Conservation (phyloP, 2,329 filamentous ascomycete species). For the Endoconidiophora polonica region DNA sequence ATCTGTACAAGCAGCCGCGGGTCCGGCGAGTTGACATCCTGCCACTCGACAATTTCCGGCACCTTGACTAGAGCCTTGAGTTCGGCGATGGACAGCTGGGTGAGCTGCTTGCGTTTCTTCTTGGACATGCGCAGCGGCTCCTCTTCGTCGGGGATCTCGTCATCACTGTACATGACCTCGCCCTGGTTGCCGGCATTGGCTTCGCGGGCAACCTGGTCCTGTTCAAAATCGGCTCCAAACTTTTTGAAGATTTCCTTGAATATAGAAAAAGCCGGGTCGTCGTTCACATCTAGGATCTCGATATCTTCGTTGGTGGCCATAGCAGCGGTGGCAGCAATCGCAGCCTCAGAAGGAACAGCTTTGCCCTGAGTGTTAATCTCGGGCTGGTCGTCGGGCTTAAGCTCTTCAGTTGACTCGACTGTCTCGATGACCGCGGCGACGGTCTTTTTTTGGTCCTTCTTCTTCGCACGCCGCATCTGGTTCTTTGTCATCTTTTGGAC, state of each 20-base stretch:
- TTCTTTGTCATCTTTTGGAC: conserved; percentile 75
- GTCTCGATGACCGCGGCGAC: conserved; percentile 3
- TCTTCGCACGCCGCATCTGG: conserved; percentile 79
- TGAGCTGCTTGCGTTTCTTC: conserved; percentile 83
- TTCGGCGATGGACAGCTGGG: conserved; percentile 86
- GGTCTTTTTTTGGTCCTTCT: conserved; percentile 74
- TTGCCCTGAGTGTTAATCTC: neutral
- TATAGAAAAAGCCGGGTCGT: conserved; percentile 65
- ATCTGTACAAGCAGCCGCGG: conserved; percentile 81
- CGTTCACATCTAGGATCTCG: conserved; percentile 29
- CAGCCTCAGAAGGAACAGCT: conserved; percentile 1
- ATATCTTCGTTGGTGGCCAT: conserved; percentile 1
- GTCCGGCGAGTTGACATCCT: conserved; percentile 80
- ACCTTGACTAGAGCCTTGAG: conserved; percentile 82
- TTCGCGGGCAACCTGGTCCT: conserved; percentile 48
- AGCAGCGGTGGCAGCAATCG: neutral
- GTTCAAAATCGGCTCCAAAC: conserved; percentile 51
- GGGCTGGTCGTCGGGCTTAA: neutral
- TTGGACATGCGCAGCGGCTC: conserved; percentile 58
- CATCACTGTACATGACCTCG: conserved; percentile 67
- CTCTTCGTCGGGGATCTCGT: conserved; percentile 73
- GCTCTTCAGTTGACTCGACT: conserved; percentile 10
- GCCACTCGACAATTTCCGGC: conserved; percentile 94
- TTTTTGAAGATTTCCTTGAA: conserved; percentile 70
- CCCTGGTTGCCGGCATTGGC: conserved; percentile 59